A percentile compares a stretch with the other conserved stretches of the same genome.
These are phyloP conservation scores for Baudoinia panamericana DNA, from an alignment of 495 filamentous ascomycete genomes.

Conservation along the genomic window DNA sequence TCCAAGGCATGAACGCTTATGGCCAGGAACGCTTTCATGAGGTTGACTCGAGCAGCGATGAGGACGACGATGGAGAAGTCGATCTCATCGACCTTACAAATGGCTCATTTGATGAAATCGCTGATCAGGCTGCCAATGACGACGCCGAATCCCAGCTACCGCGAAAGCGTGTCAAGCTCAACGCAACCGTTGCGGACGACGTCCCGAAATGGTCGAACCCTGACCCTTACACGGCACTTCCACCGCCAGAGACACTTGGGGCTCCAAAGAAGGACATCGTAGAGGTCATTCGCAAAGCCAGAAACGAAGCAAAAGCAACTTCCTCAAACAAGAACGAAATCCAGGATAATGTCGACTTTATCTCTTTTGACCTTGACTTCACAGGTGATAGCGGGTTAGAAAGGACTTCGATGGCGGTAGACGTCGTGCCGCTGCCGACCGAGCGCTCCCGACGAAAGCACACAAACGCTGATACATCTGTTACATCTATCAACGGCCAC, in stretches of 20 bases:
- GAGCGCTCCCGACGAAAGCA: not conserved
- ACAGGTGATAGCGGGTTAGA: too few species aligned
- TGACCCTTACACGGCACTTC: constrained; percentile 75
- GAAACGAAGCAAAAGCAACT: constrained; percentile 36
- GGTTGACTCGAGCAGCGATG: constrained; percentile 58
- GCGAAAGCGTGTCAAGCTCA: constrained; percentile 5
- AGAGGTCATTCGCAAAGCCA: constrained; percentile 73
- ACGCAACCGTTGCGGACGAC: constrained; percentile 25
- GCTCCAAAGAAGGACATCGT: constrained; percentile 70
- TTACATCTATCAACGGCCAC: constrained; percentile 3
- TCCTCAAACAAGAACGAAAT: constrained; percentile 39
- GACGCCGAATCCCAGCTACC: constrained; percentile 28
- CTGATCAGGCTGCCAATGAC: too few species aligned
- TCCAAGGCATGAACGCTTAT: constrained; percentile 23
- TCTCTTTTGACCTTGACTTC: constrained; percentile 73
- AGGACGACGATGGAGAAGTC: constrained; percentile 55
- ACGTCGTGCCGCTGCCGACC: not conserved
- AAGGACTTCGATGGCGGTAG: not conserved
- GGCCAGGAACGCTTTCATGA: constrained; percentile 27
- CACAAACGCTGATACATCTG: too few species aligned
- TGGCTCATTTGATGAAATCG: too few species aligned
- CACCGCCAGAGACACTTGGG: constrained; percentile 51
- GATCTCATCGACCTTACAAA: constrained; percentile 19
- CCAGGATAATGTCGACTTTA: constrained; percentile 62
- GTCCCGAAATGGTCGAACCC: constrained; percentile 82